These are phyloP conservation scores for Inosperma sp. DNA, from an alignment of 768 basidiomycete genomes.

Conservation along the genomic window DNA sequence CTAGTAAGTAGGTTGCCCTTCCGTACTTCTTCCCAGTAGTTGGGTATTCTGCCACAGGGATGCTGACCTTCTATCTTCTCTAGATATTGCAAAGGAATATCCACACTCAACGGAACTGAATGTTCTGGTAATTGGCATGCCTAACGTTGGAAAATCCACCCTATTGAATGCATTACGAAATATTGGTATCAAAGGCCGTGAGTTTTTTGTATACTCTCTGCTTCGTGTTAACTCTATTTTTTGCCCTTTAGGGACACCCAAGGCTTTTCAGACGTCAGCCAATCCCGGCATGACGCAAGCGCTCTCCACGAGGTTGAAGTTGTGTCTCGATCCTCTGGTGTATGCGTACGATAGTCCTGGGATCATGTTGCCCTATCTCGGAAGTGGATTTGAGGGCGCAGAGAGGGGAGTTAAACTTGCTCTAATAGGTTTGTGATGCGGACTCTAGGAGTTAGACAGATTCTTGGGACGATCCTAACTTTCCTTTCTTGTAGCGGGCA, in stretches of 20 bases:
- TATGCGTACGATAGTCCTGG: conserved; percentile 97
- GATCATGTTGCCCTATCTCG: conserved; percentile 94
- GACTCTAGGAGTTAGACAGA: conserved; percentile 3
- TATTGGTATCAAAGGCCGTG: conserved; percentile 84
- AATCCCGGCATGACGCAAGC: conserved; percentile 89
- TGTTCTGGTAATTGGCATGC: conserved; percentile 96
- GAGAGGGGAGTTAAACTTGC: conserved; percentile 93
- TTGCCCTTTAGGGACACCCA: conserved; percentile 57
- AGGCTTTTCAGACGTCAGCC: conserved; percentile 85
- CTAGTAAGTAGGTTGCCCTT: conserved; percentile 63
- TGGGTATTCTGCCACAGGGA: conserved; percentile 6
- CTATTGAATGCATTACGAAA: conserved; percentile 85
- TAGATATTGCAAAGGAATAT: conserved; percentile 67
- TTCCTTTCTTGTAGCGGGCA: conserved; percentile 57
- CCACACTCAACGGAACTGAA: conserved; percentile 74
- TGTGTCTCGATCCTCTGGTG: conserved; percentile 73
- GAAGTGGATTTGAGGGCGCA: conserved; percentile 76
- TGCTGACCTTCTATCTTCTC: conserved; percentile 6
- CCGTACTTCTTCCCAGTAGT: conserved; percentile 13
- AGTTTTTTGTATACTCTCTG: conserved; percentile 27
- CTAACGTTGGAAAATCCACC: conserved; percentile 97
- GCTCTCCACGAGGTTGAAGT: conserved; percentile 82
- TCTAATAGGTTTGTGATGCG: conserved; percentile 70
- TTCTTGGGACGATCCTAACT: conserved; percentile 3
- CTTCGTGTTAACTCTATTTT: conserved; percentile 7